phyloP scores from a whole-genome alignment of 768 basidiomycete species.

The Harrya chromipes region DNA sequence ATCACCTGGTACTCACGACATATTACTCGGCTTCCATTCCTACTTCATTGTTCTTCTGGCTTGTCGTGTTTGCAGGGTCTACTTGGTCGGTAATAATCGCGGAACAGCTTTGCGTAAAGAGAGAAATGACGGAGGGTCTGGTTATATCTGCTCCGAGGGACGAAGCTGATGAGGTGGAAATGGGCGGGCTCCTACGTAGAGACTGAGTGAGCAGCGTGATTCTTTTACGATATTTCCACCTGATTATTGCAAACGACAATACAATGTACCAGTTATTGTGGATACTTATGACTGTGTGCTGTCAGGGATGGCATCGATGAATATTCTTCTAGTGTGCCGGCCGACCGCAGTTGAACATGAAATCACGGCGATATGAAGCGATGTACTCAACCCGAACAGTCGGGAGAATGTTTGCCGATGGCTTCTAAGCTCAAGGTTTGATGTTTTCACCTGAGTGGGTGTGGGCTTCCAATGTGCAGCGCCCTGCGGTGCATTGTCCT shows the following conservation, averaged over 20 bases:
- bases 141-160: constrained; percentile 44
- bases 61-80: constrained; percentile 67
- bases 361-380: background rate
- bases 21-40: constrained; percentile 71
- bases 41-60: constrained; percentile 92
- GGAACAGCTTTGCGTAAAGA: constrained; percentile 87
- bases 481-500: background rate
- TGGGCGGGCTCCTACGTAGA: constrained; percentile 49
- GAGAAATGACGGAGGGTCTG: constrained; percentile 88
- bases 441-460: background rate
- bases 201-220: constrained; percentile 50
- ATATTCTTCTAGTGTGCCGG: constrained; percentile 3
- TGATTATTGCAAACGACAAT: constrained; percentile 6
- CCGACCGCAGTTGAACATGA: constrained; percentile 5
- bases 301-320: constrained; percentile 8
- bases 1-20: constrained; percentile 89
- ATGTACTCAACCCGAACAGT: constrained; percentile 1
- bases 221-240: constrained; percentile 6
- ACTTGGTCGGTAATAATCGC: constrained; percentile 74
- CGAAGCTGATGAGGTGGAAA: constrained; percentile 54
- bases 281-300: constrained; percentile 12
- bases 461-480: constrained; percentile 5
- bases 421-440: constrained; percentile 16
- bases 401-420: constrained; percentile 1
- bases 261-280: constrained; percentile 22